Evolutionary conservation across 2,329 filamentous ascomycete species (phyloP), one percentile per base, ranked within the genome.

Genomic region (Emmonsiellopsis sp.): DNA sequence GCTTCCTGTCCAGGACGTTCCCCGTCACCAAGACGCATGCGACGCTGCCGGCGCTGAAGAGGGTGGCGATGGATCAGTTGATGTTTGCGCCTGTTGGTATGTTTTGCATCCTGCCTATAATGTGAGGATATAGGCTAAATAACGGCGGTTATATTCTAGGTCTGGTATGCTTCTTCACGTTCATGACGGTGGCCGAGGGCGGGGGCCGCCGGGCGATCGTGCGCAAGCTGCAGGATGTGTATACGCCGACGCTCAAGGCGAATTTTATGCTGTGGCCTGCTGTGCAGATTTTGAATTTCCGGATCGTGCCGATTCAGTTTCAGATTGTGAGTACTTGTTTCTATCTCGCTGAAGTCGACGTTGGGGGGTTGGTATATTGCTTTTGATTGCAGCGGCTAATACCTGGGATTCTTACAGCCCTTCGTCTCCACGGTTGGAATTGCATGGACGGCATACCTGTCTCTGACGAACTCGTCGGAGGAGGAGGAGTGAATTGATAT

Each of bases 231-330:
- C 81, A 87, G 64, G 92, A 96, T 66, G 91, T 97, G 72, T 98
- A 95, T 68, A 71, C 96, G 54, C 90, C 92, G 11, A 92, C 93
- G 7, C 77, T 98, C 60, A 95, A 96, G 77, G 91, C 92, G 61
- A 98, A 98, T 73, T 98, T 86, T 64, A 77, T 95, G 62, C 81
- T 98, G 27, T 98, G 93, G 93, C 93, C 93, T 27, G 83, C 87
- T 5, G 93, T 98, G 44, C 93, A 98, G 74, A 84, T 97, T 58
- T 81, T 98, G 74, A 98, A 98, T 76, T 98, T 98, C 74, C 82
- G 92, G 33, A 68, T 97, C 61, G 89, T 98, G 77, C 93, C 93
- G 11, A 85, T 97, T 51, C 91, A 95, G 67, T 95, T 93, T 70
- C 93, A 98, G 71, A 86, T 98, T 71, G 91, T 96, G 74, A 78